Evolutionary conservation across 176 grass and related monocot species (phyloP), one percentile per base, ranked within the genome.

Genomic region (Metroxylon sagu): DNA sequence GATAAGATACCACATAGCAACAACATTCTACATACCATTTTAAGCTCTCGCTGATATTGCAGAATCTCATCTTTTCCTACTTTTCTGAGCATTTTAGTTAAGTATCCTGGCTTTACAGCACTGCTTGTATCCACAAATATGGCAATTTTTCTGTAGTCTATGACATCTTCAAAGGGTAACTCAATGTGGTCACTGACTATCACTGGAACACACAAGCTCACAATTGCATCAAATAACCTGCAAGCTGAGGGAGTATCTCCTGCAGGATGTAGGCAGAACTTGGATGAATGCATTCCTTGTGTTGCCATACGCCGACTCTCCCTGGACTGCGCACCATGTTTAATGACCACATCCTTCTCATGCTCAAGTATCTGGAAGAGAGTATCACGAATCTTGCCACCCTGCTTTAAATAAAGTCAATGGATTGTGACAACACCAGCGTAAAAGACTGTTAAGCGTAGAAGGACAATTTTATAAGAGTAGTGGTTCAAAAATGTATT

Each of bases 191-290:
- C 89, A 49, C 84, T 88, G 54, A 88, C 80, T 78, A 94, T 75
- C 53, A 94, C 77, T 69, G 89, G 89, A 54, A 94, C 48, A 17
- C 89, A 93, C 53, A 93, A 73, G 64, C 84, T 88, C 60, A 85
- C 89, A 73, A 93, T 62, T 52, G 89, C 89, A 70, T 94, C 80
- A 66, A 94, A 94, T 39, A 94, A 72, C 61, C 89, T 76, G 67
- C 89, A 94, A 0, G 77, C 84, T 3, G 89, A 85, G 6, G 84
- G 89, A 50, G 89, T 94, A 68, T 94, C 89, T 67, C 89, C 89
- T 27, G 89, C 89, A 23, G 89, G 89, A 81, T 94, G 89, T n/a
- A 94, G 80, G 76, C 89, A 94, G 59, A 94, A 94, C 69, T 94
- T 88, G 2, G 89, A 94, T 30, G 83, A 80, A 68, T 88, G 89